Evolutionary conservation across 257 asterid species (phyloP), one percentile per base, ranked within the genome.

Genomic region (Plantago ovata): DNA sequence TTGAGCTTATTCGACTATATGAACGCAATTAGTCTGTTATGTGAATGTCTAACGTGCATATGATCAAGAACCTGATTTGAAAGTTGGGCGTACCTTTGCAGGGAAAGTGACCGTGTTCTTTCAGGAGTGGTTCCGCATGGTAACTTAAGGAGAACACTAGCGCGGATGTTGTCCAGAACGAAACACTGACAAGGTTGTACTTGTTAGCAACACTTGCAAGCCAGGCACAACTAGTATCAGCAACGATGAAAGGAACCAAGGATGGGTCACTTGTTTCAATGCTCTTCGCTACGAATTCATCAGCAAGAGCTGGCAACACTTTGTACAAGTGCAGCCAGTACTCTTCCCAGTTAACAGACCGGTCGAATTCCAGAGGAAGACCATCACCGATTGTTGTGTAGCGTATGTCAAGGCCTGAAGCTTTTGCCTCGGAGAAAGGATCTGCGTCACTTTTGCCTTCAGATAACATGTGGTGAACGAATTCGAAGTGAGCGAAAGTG

Each of bases 381-480:
- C 78, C 75, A 55, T 73, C 78, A 18, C 21, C 20, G 8, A 63
- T 60, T 15, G 75, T 73, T 3, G 48, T 46, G 41, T 68, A 73
- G 39, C 67, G 60, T 32, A 73, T 68, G 62, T 73, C 78, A 6
- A 73, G 74, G 14, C 71, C 71, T 3, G 68, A 42, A 13, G 68
- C 56, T 0, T 69, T 61, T 4, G 63, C 50, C 13, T 64, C 14
- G 36, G 36, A 28, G 36, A 28, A 28, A 28, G 2, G 36, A 28
- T 28, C 36, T 28, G 7, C 36, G 6, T 28, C 36, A 28, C 36
- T 28, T 28, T 28, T 28, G 36, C 36, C 67, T 19, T 53, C 58
- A 5, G 79, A 53, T 47, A 77, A 66, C 36, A 66, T 68, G 20
- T 69, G 64, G 49, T 77, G 79, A 20, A 77, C 61, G 22, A 69